Evolutionary conservation across 352 stramenopile species (phyloP), one percentile per base, ranked within the genome.

Genomic region (Phytopythium boreale): DNA sequence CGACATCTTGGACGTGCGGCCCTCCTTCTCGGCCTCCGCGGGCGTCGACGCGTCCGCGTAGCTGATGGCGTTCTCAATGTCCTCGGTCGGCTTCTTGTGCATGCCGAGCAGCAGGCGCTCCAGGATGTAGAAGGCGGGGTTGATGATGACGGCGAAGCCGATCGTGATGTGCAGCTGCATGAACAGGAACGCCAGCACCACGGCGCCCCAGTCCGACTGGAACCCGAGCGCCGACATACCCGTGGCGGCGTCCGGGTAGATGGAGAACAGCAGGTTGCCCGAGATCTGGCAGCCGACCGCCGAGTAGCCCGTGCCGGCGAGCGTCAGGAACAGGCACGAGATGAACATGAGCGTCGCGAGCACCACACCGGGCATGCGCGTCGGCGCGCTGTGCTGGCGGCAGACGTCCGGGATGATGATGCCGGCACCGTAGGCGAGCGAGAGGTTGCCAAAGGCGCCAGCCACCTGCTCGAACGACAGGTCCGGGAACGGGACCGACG

Each of bases 121-220:
- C 12, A 66, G 26, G n/a, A 78, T 63, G 71, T 80, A 89, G 56
- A 89, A 83, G 17, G 75, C 72, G 19, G 80, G 80, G 62, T 82
- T 77, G 27, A 86, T 53, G 39, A 89, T 70, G n/a, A 87, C 76
- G 24, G 76, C 75, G 51, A 87, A 89, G 24, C 74, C 80, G 49
- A 89, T 65, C 55, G 62, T 68, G 53, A 68, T 68, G 47, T 68
- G 62, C 43, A 68, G 34, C n/a, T 68, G 62, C 67, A 73, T 73
- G 59, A 67, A 69, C 37, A 73, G 39, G 47, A 68, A 75, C 19
- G 69, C 66, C 29, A 75, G 62, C 19, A 75, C 66, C 44, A 72
- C 53, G 26, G 55, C 52, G n/a, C 69, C 69, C 44, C 66, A 52
- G 65, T 75, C 62, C 24, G 74, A 69, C 5, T 37, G 34, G 65